phyloP scores from a whole-genome alignment of 306 rosid species.

The Pyrus pyrifolia region DNA sequence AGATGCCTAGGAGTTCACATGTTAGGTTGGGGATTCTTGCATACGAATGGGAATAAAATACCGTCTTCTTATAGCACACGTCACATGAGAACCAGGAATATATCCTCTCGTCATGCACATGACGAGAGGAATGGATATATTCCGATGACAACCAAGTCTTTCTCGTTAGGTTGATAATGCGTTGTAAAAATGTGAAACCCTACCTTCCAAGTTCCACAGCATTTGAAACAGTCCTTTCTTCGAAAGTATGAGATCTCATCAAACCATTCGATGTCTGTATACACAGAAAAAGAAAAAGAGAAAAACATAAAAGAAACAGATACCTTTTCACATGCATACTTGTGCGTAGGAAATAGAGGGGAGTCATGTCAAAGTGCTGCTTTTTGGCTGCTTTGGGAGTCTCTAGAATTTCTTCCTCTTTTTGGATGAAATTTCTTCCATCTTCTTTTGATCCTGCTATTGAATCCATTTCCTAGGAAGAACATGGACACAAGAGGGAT shows the following conservation, averaged over 20 bases:
- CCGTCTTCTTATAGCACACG: background rate
- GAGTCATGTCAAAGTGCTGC: conserved; percentile 25
- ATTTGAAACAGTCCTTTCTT: background rate
- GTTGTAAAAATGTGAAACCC: background rate
- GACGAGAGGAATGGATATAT: too few species aligned
- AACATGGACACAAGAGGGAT: background rate
- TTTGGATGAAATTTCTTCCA: conserved; percentile 10
- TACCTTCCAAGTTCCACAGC: background rate
- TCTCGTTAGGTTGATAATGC: background rate
- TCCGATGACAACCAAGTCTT: too few species aligned
- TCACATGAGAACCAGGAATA: fast-evolving
- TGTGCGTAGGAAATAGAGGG: conserved; percentile 12
- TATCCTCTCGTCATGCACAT: background rate
- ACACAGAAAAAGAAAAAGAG: background rate
- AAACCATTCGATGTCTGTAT: background rate
- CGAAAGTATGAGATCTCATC: background rate
- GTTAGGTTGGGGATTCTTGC: background rate
- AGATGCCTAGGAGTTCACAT: background rate
- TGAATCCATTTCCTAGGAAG: conserved; percentile 7
- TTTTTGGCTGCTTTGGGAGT: conserved; percentile 49
- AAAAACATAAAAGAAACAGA: background rate
- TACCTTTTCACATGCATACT: conserved; percentile 15
- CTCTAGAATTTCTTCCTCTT: conserved; percentile 24
- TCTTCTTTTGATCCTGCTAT: conserved; percentile 11
- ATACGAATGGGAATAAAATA: too few species aligned